Evolutionary conservation across 257 asterid species (phyloP), one percentile per base, ranked within the genome.

Genomic region (Haberlea rhodopensis): DNA sequence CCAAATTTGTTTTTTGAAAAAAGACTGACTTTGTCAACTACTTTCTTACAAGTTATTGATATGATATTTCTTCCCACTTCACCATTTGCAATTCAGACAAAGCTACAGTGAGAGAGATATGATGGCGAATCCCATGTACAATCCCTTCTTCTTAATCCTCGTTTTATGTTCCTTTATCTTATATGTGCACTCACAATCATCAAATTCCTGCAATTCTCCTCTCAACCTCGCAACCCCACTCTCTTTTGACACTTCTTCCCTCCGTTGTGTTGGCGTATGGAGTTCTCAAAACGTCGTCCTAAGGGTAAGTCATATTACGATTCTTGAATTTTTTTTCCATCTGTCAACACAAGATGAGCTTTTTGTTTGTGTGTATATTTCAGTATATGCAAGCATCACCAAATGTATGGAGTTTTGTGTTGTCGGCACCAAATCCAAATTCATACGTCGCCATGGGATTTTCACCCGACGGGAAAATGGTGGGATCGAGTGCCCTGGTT

Each of bases 401-500:
- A 16, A 74, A 57, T 13, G 75, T 64, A 65, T 89, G 96, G 96
- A 87, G 76, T 70, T 89, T 78, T 40, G 67, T 89, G 53, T 81
- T 89, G 0, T 84, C 95, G 15, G 89, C 89, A 2, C 96, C 96
- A 4, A 80, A 78, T 72, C 20, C 78, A 11, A 81, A 82, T 56
- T 75, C 80, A 13, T 89, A 85, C 65, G 16, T 87, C 0, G 95
- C 70, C 5, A 85, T 89, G 49, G 96, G 94, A 3, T 89, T 89
- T 59, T 89, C 96, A 21, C 76, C 87, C 1, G 31, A 74, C 8
- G 96, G 96, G 2, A n/a, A 63, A 18, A 89, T 89, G 96, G 79
- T 85, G 5, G 94, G 95, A 13, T 89, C 96, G 0, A 82, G 76
- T 19, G 96, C 95, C 18, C 4, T 89, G 19, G 95, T 81, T 1